phyloP scores from a whole-genome alignment of 2,329 filamentous ascomycete genomes.

The Clarireedia paspali region DNA sequence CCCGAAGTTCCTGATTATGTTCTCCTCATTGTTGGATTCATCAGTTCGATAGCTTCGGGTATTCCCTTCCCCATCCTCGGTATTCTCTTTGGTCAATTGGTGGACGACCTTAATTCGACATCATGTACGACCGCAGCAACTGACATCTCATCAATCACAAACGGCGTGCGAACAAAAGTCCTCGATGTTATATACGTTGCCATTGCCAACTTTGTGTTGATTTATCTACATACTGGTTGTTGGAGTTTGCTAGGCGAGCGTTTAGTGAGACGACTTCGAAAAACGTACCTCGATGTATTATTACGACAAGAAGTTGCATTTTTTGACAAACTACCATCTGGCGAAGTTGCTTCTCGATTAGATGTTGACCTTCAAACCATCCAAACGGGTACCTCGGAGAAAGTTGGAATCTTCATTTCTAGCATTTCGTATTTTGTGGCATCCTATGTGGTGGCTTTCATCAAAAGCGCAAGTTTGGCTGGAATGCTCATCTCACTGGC shows the following conservation, averaged over 20 bases:
- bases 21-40: background rate
- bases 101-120: constrained; percentile 53
- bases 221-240: constrained; percentile 56
- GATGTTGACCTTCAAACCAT: constrained; percentile 50
- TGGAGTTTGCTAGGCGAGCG: constrained; percentile 49
- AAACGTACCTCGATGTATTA: constrained; percentile 42
- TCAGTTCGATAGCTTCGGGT: constrained; percentile 41
- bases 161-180: constrained; percentile 38
- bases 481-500: constrained; percentile 31
- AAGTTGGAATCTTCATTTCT: constrained; percentile 49
- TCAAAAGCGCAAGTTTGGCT: constrained; percentile 45
- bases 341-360: constrained; percentile 41
- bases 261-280: constrained; percentile 44
- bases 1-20: background rate
- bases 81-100: constrained; percentile 56
- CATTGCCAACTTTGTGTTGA: constrained; percentile 53
- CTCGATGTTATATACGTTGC: constrained; percentile 55
- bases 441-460: constrained; percentile 51
- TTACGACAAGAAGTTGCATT: constrained; percentile 46
- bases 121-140: constrained; percentile 26
- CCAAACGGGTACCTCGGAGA: constrained; percentile 50
- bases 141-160: background rate
- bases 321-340: constrained; percentile 46
- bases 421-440: constrained; percentile 38
- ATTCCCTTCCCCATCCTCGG: constrained; percentile 58